phyloP scores from a whole-genome alignment of 257 asterid species.

The Eucommia ulmoides region DNA sequence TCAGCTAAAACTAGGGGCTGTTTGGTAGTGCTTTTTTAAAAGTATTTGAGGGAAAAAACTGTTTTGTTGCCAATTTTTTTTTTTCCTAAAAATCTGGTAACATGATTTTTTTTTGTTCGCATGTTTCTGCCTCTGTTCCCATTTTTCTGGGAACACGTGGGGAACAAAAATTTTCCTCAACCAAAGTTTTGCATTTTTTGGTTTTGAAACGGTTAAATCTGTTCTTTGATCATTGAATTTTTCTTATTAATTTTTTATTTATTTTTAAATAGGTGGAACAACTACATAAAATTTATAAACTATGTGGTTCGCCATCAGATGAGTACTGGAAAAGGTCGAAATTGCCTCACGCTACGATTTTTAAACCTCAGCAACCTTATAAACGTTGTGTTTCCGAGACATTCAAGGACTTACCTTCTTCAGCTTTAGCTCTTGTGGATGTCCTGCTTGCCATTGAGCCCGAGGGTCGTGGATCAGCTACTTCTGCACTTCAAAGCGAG shows the following conservation, averaged over 20 bases:
- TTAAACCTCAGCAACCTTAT: slow-evolving; percentile 78
- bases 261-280: slow-evolving; percentile 57
- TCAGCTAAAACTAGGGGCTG: too few relatives aligned
- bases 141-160: not conserved
- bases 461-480: slow-evolving; percentile 51
- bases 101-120: too few relatives aligned
- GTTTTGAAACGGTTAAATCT: too few relatives aligned
- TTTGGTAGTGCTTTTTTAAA: too few relatives aligned
- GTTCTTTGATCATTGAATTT: too few relatives aligned
- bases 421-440: slow-evolving; percentile 52
- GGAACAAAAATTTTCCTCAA: too few relatives aligned
- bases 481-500: slow-evolving; percentile 68
- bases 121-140: not conserved
- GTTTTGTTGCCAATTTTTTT: too few relatives aligned
- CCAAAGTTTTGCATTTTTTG: too few relatives aligned
- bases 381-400: slow-evolving; percentile 49
- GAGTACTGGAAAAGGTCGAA: slow-evolving; percentile 74
- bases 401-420: slow-evolving; percentile 56
- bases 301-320: slow-evolving; percentile 80
- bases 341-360: slow-evolving; percentile 65
- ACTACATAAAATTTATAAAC: slow-evolving; percentile 73
- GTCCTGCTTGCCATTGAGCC: slow-evolving; percentile 84
- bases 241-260: slow-evolving; percentile 4
- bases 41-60: too few relatives aligned
- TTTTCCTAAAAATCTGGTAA: too few relatives aligned